phyloP scores from a whole-genome alignment of 2,329 filamentous ascomycete genomes.

The Curvularia hawaiiensis region DNA sequence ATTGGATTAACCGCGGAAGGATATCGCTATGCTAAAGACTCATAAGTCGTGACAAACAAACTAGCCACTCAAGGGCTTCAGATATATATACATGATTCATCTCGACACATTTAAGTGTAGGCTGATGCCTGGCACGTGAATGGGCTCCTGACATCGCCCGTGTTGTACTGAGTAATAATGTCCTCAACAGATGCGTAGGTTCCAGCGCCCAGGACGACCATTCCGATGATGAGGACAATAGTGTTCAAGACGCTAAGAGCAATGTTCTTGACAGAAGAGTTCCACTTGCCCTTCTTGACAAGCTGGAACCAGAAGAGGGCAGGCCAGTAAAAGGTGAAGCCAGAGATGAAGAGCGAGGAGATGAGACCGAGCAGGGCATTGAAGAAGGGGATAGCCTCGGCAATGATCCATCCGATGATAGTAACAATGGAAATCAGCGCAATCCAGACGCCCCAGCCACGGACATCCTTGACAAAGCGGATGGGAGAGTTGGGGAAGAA shows the following conservation, averaged over 20 bases:
- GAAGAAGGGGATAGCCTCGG: constrained; percentile 74
- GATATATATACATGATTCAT: constrained; percentile 9
- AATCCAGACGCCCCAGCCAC: constrained; percentile 61
- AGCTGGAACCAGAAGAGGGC: constrained; percentile 46
- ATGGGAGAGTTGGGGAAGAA: constrained; percentile 62
- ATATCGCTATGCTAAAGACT: constrained; percentile 9
- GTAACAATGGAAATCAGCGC: constrained; percentile 62
- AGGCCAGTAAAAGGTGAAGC: constrained; percentile 64
- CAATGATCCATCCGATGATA: constrained; percentile 70
- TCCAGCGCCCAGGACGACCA: constrained; percentile 46
- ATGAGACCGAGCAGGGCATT: constrained; percentile 71
- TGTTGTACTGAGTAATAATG: constrained; percentile 49
- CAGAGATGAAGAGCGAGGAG: constrained; percentile 65
- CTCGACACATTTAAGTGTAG: constrained; percentile 30
- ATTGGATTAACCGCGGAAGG: not conserved
- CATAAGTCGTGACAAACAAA: constrained; percentile 11
- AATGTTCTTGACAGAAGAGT: constrained; percentile 41
- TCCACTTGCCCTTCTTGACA: constrained; percentile 54
- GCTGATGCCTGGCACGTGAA: constrained; percentile 48
- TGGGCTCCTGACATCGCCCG: constrained; percentile 45
- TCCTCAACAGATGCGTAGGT: constrained; percentile 54
- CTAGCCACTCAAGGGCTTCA: constrained; percentile 1
- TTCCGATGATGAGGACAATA: constrained; percentile 36
- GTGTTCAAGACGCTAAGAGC: constrained; percentile 35
- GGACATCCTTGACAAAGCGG: constrained; percentile 46